Conservation (phyloP, 1,284 basidiomycete species). For the Sporisorium graminicola region DNA sequence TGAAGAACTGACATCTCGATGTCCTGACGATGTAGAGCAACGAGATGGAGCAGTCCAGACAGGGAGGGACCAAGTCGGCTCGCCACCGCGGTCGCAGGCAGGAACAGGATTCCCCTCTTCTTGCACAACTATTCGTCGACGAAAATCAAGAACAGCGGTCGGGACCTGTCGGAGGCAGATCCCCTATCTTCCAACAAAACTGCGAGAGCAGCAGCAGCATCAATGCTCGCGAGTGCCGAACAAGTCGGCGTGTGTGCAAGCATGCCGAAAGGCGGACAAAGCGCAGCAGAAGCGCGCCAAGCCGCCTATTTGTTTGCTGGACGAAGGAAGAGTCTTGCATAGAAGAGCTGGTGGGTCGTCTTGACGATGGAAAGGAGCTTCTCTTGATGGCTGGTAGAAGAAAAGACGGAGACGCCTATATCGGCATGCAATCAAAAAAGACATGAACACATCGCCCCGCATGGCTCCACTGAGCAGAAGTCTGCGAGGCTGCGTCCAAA, state of each 20-base stretch:
- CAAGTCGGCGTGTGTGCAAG: background rate
- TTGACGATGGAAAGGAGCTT: conserved; percentile 26
- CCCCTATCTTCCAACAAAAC: background rate
- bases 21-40: background rate
- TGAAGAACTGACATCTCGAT: conserved; percentile 29
- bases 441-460: conserved; percentile 16
- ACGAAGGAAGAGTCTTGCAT: background rate
- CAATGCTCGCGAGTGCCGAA: background rate
- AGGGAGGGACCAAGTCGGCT: conserved; percentile 19
- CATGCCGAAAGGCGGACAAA: background rate
- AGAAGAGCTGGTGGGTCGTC: conserved; percentile 5
- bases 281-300: background rate
- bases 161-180: background rate
- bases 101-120: conserved; percentile 4
- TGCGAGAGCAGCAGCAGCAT: conserved; percentile 1
- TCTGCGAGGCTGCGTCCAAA: conserved; percentile 11
- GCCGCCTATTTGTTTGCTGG: conserved; percentile 1
- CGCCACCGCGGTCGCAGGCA: conserved; percentile 3
- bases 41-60: conserved; percentile 43
- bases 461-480: background rate
- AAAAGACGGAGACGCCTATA: conserved; percentile 18
- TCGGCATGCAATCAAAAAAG: conserved; percentile 42
- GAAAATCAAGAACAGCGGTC: background rate
- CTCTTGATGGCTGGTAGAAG: conserved; percentile 32
- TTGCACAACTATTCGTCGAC: conserved; percentile 3